Percentiles rank a stretch among this genome's conserved stretches.
Conservation (phyloP, 768 basidiomycete genomes). For the Leucocoprinus sp. region DNA sequence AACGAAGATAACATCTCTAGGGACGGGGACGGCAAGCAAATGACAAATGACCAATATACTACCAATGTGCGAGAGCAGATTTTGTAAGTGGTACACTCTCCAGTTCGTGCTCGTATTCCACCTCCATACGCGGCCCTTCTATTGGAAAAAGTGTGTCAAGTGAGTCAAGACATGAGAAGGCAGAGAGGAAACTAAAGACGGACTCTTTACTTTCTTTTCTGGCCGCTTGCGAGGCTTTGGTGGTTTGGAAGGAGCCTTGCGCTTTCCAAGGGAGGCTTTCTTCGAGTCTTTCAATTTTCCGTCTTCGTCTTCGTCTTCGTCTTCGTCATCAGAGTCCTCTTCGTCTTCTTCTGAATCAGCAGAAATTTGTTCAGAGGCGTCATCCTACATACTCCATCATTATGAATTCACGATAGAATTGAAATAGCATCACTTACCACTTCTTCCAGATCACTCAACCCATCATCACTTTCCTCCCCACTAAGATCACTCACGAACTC, state of each 20-base stretch:
- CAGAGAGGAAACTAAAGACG: slow-evolving; percentile 18
- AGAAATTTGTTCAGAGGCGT: not conserved
- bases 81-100: slow-evolving; percentile 54
- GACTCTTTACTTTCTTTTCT: slow-evolving; percentile 56
- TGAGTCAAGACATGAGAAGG: not conserved
- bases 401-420: not conserved
- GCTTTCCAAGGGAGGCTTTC: slow-evolving; percentile 49
- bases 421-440: slow-evolving; percentile 43
- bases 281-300: slow-evolving; percentile 26
- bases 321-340: slow-evolving; percentile 10
- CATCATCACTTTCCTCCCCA: slow-evolving; percentile 54
- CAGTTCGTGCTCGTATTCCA: slow-evolving; percentile 95
- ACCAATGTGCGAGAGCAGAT: slow-evolving; percentile 48
- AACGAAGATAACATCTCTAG: no score
- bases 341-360: slow-evolving; percentile 9
- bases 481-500: slow-evolving; percentile 75
- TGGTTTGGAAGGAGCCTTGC: slow-evolving; percentile 47
- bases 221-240: slow-evolving; percentile 44
- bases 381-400: slow-evolving; percentile 22
- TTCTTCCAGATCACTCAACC: slow-evolving; percentile 63
- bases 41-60: slow-evolving; percentile 13
- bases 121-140: slow-evolving; percentile 81
- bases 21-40: no score
- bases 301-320: slow-evolving; percentile 25
- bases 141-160: slow-evolving; percentile 8